Evolutionary conservation across 1,139 yeast species (phyloP).

Genomic region (Geotrichum restrictum): DNA sequence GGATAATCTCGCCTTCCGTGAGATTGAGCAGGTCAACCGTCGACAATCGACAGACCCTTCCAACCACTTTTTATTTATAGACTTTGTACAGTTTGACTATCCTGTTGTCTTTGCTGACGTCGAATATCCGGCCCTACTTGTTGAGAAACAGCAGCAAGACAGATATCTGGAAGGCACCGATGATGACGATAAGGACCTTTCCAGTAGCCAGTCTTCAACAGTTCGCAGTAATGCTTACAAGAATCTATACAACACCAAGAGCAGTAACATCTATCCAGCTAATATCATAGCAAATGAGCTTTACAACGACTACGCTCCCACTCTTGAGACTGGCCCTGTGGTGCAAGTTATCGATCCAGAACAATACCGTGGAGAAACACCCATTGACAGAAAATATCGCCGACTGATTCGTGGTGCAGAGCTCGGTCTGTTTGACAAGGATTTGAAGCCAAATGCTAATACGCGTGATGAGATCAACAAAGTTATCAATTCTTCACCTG

Average conservation of each 20-base stretch:
- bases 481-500: conserved; percentile 76
- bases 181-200: conserved; percentile 6
- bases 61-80: conserved; percentile 56
- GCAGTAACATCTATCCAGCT: conserved; percentile 4
- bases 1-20: conserved; percentile 61
- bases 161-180: conserved; percentile 11
- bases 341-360: conserved; percentile 63
- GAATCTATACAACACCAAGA: conserved; percentile 8
- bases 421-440: conserved; percentile 72
- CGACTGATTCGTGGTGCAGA: conserved; percentile 79
- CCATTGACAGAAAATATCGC: conserved; percentile 83
- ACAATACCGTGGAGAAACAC: conserved; percentile 56
- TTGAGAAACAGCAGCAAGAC: conserved; percentile 23
- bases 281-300: conserved; percentile 15
- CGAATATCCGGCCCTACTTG: conserved; percentile 40
- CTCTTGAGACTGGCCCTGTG: conserved; percentile 34
- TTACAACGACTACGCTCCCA: conserved; percentile 19
- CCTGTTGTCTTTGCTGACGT: conserved; percentile 77
- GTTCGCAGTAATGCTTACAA: conserved; percentile 11
- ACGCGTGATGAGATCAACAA: conserved; percentile 66
- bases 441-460: conserved; percentile 83
- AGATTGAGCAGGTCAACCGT: conserved; percentile 47
- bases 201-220: conserved; percentile 2
- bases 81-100: conserved; percentile 69
- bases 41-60: conserved; percentile 30